phyloP scores from a whole-genome alignment of 2,329 filamentous ascomycete species.

The Neonectria sp. region DNA sequence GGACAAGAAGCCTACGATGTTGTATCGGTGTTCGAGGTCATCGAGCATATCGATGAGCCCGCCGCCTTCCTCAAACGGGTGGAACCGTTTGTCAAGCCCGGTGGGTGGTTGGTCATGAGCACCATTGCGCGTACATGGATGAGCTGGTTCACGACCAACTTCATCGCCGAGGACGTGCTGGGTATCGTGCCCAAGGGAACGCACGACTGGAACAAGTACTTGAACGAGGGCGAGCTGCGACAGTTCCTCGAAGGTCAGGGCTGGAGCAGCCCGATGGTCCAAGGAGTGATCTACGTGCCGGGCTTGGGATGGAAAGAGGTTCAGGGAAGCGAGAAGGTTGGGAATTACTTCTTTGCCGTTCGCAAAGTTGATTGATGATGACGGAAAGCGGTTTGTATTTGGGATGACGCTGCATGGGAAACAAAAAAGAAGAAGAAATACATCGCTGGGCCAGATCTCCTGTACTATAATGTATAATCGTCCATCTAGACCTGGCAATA shows the following conservation, averaged over 20 bases:
- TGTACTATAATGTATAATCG: slow-evolving; percentile 28
- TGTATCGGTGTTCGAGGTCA: slow-evolving; percentile 91
- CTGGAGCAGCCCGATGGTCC: slow-evolving; percentile 75
- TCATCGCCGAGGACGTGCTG: slow-evolving; percentile 90
- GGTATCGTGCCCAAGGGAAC: slow-evolving; percentile 92
- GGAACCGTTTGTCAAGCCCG: slow-evolving; percentile 84
- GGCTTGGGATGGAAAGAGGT: slow-evolving; percentile 92
- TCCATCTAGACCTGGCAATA: slow-evolving; percentile 4
- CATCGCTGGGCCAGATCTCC: background rate
- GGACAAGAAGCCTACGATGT: slow-evolving; percentile 76
- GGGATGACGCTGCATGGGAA: background rate
- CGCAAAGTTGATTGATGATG: slow-evolving; percentile 58
- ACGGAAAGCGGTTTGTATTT: background rate
- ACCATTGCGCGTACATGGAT: slow-evolving; percentile 93
- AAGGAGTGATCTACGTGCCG: slow-evolving; percentile 92
- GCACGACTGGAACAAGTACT: slow-evolving; percentile 97
- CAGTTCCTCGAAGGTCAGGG: slow-evolving; percentile 66
- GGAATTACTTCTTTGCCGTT: slow-evolving; percentile 97
- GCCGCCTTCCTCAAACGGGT: slow-evolving; percentile 80
- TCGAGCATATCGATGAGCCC: slow-evolving; percentile 90
- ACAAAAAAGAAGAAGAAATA: background rate
- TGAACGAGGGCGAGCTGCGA: slow-evolving; percentile 86
- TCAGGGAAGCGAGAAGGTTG: slow-evolving; percentile 83
- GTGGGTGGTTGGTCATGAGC: slow-evolving; percentile 92
- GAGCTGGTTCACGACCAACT: slow-evolving; percentile 93